Base-by-base conservation (phyloP, 2,329 filamentous ascomycete genomes). In the Fusarium neocosmosporiellum region DNA sequence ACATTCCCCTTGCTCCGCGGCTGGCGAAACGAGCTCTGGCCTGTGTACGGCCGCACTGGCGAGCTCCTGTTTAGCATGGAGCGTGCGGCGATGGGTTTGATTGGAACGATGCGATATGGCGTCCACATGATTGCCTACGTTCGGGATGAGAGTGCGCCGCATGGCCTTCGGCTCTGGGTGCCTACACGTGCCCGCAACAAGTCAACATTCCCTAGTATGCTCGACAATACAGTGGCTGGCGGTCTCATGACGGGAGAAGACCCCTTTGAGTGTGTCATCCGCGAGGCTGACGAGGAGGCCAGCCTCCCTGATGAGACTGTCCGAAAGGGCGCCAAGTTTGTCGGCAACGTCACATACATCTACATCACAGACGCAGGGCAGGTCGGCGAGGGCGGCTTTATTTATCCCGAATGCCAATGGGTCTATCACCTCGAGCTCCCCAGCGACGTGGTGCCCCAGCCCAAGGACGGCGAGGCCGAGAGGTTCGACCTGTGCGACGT, bases 201-300 rank as follows among this genome's bases (percentile, higher is more conserved):
- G 85, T 90, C 93, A 74, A 98, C 95, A 0, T 99, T 96, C 79
- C 92, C 93, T 0, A 89, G 93, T n/a, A 95, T 98, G 88, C 86
- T 99, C 73, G 96, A 99, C 82, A 99, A 98, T 81, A 95, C 95
- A 2, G 96, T 97, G 8, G 96, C 95, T 0, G 89, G 89, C n/a
- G 89, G 84, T 0, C 91, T 98, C 74, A 91, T 92, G 80, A 93
- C 94, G 0, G 93, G 92, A 16, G 95, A 98, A 81, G 87, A 87
- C 24, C 93, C 94, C 0, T 92, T 95, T 57, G 94, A 96, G 79
- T 94, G 93, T 80, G 84, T 98, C 60, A 88, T 98, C 22, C 90
- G 96, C 62, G 96, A 99, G 83, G 92, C 92, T 4, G 91, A 91
- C 72, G 96, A 99, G 83, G 96, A 99, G 81, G 97, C 96, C 1